A percentile compares a stretch with the other conserved stretches of the same genome.
These are phyloP conservation scores for Claviceps sorghi DNA, from an alignment of 2,329 filamentous ascomycete species.

Conservation along the genomic window DNA sequence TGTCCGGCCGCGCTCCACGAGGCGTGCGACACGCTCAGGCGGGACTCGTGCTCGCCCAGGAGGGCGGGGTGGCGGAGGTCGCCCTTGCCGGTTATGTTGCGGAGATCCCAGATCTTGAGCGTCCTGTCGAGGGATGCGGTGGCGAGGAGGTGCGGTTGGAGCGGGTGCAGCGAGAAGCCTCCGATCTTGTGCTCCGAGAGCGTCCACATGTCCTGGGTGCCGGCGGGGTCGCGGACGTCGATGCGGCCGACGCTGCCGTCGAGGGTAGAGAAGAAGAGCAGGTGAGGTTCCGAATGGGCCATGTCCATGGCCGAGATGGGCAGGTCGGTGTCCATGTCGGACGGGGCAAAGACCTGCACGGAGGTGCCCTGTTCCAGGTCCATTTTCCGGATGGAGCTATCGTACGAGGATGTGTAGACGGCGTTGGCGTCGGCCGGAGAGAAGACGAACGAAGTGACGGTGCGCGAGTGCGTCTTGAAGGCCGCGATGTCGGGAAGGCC, in stretches of 20 bases:
- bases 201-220: conserved; percentile 51
- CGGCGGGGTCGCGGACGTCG: conserved; percentile 51
- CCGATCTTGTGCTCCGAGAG: conserved; percentile 90
- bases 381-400: conserved; percentile 77
- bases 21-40: conserved; percentile 80
- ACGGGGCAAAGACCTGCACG: conserved; percentile 65
- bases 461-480: conserved; percentile 79
- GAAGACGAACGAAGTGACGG: conserved; percentile 74
- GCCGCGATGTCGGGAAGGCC: conserved; percentile 69
- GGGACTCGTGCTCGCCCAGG: conserved; percentile 67
- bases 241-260: conserved; percentile 67
- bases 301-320: conserved; percentile 79
- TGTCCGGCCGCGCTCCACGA: conserved; percentile 77
- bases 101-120: conserved; percentile 82
- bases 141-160: conserved; percentile 66
- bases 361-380: conserved; percentile 71
- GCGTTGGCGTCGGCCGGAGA: conserved; percentile 57
- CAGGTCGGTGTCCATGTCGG: conserved; percentile 53
- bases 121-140: conserved; percentile 84
- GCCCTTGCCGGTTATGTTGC: conserved; percentile 56
- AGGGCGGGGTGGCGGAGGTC: conserved; percentile 49
- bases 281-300: conserved; percentile 51
- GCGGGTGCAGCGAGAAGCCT: conserved; percentile 73
- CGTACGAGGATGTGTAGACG: conserved; percentile 78
- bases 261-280: conserved; percentile 77